phyloP scores from a whole-genome alignment of 495 filamentous ascomycete species.

The Neurospora discreta region DNA sequence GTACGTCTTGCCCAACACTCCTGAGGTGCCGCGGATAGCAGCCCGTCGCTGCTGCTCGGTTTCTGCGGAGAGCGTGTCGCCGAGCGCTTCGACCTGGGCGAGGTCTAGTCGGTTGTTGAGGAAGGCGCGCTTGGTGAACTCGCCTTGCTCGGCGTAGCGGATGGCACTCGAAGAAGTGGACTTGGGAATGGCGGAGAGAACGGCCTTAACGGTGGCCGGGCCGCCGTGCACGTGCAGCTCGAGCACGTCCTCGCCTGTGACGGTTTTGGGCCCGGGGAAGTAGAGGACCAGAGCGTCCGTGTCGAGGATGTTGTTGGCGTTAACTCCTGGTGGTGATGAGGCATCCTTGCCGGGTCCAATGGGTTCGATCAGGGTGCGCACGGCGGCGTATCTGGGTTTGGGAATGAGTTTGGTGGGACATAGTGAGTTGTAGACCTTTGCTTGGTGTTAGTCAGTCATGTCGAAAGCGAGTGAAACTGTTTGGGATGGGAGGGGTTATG shows the following conservation, averaged over 20 bases:
- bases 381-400: slow-evolving; percentile 61
- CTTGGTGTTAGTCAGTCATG: slow-evolving; percentile 5
- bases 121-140: slow-evolving; percentile 92
- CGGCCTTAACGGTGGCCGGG: slow-evolving; percentile 72
- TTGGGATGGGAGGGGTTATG: neutral
- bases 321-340: neutral
- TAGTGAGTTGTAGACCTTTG: slow-evolving; percentile 62
- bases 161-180: slow-evolving; percentile 26
- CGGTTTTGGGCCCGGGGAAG: slow-evolving; percentile 73
- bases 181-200: slow-evolving; percentile 62
- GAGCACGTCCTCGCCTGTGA: slow-evolving; percentile 85
- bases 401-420: slow-evolving; percentile 56
- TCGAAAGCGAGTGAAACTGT: neutral
- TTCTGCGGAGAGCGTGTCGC: slow-evolving; percentile 72
- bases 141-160: slow-evolving; percentile 87
- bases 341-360: slow-evolving; percentile 14
- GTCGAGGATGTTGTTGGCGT: slow-evolving; percentile 52
- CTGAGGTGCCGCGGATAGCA: slow-evolving; percentile 67
- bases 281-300: slow-evolving; percentile 74
- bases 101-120: slow-evolving; percentile 75
- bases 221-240: slow-evolving; percentile 95
- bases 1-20: slow-evolving; percentile 63
- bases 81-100: slow-evolving; percentile 87
- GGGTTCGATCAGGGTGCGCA: slow-evolving; percentile 70
- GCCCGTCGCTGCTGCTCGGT: slow-evolving; percentile 89